phyloP scores from a whole-genome alignment of 2,329 filamentous ascomycete genomes.

The Trichophyton benhamiae region DNA sequence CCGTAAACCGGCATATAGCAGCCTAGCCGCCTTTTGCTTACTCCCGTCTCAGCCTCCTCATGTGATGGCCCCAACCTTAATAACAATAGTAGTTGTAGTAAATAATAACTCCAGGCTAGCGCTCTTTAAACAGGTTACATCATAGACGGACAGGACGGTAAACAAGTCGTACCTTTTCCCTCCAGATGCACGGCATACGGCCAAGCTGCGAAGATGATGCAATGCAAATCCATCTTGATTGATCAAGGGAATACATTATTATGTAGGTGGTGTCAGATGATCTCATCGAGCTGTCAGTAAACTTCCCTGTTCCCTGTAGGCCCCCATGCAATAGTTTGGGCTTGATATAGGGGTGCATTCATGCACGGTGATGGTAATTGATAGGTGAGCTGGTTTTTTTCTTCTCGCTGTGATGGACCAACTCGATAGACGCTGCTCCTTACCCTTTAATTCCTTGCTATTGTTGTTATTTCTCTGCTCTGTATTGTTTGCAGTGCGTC shows the following conservation, averaged over 20 bases:
- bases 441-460: background rate
- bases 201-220: slow-evolving; percentile 1
- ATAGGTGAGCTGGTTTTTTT: background rate
- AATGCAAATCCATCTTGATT: slow-evolving; percentile 1
- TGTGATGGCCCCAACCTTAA: no score
- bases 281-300: background rate
- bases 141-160: no score
- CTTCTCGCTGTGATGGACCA: background rate
- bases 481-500: background rate
- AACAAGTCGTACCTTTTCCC: background rate
- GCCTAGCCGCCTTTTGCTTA: background rate
- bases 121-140: no score
- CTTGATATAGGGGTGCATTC: background rate
- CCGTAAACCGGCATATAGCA: background rate
- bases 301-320: background rate
- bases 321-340: background rate
- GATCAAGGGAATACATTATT: background rate
- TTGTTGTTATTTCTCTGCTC: background rate
- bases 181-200: background rate
- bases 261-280: background rate
- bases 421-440: background rate
- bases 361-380: background rate
- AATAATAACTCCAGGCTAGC: no score
- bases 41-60: background rate
- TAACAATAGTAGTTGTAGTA: no score